Conservation (phyloP, 192 early-diverging fungal species). For the Gryganskiella cystojenkinii region DNA sequence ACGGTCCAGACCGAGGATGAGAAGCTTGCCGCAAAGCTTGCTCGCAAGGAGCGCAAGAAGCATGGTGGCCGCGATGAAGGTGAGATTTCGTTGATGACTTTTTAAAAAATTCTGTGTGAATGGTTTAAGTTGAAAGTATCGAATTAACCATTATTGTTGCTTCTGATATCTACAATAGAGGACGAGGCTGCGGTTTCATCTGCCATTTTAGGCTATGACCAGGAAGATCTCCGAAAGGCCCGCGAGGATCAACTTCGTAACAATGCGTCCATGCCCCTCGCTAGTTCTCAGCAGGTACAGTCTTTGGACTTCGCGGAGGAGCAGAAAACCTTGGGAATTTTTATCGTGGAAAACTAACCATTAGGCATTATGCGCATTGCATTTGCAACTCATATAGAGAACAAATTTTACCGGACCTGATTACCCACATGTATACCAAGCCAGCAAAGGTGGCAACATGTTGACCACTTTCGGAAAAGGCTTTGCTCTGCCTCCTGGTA, state of each 20-base stretch:
- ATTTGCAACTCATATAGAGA: constrained; percentile 5
- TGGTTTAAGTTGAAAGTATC: no score
- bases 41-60: constrained; percentile 77
- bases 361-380: no score
- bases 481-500: constrained; percentile 84
- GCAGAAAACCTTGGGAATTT: constrained; percentile 2
- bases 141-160: no score
- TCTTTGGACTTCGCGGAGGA: neutral
- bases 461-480: constrained; percentile 82
- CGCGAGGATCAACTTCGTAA: constrained; percentile 71
- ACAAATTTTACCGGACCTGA: constrained; percentile 41
- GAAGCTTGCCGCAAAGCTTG: constrained; percentile 65
- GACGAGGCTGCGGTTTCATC: constrained; percentile 64
- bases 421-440: constrained; percentile 90
- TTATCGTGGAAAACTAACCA: neutral
- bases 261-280: constrained; percentile 48
- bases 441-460: constrained; percentile 70
- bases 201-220: constrained; percentile 74
- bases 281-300: constrained; percentile 34
- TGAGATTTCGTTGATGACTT: neutral
- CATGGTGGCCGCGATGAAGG: constrained; percentile 43
- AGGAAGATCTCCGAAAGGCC: constrained; percentile 62
- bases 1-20: constrained; percentile 73
- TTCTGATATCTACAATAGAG: no score
- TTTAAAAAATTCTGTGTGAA: neutral